phyloP scores from a whole-genome alignment of 352 stramenopile genomes.

The Phytophthora idaei region DNA sequence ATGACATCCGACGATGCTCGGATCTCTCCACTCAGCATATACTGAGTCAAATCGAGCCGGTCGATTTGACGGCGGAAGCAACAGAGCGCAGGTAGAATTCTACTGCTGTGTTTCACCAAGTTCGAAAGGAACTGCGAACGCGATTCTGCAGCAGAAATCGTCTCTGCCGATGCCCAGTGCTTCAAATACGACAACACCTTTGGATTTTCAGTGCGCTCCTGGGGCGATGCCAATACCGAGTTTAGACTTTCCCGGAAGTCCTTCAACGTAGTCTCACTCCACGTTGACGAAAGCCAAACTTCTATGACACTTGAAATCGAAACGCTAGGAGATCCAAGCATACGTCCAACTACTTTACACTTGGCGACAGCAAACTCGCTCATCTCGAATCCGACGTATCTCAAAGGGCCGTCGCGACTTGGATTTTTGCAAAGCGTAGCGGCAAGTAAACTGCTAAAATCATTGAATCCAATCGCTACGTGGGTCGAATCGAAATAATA shows the following conservation, averaged over 20 bases:
- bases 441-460: constrained; percentile 31
- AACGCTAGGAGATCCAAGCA: neutral
- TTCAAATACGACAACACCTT: constrained; percentile 34
- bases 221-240: constrained; percentile 4
- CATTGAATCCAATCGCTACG: constrained; percentile 40
- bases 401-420: neutral
- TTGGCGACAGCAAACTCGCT: constrained; percentile 10
- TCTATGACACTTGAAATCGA: neutral
- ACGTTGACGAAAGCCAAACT: constrained; percentile 9
- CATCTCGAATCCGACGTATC: constrained; percentile 6
- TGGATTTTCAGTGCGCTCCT: constrained; percentile 13
- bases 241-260: constrained; percentile 13
- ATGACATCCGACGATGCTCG: constrained; percentile 3
- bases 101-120: constrained; percentile 17
- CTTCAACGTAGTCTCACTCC: neutral
- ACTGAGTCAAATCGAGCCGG: constrained; percentile 23
- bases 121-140: constrained; percentile 25
- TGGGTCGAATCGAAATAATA: constrained; percentile 31
- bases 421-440: constrained; percentile 11
- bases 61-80: constrained; percentile 31
- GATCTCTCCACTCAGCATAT: constrained; percentile 34
- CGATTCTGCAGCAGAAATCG: constrained; percentile 27
- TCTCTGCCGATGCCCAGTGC: constrained; percentile 25
- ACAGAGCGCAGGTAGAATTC: neutral
- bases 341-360: neutral